Base-by-base conservation (phyloP, 305 asterid species). In the Lippia alba region DNA sequence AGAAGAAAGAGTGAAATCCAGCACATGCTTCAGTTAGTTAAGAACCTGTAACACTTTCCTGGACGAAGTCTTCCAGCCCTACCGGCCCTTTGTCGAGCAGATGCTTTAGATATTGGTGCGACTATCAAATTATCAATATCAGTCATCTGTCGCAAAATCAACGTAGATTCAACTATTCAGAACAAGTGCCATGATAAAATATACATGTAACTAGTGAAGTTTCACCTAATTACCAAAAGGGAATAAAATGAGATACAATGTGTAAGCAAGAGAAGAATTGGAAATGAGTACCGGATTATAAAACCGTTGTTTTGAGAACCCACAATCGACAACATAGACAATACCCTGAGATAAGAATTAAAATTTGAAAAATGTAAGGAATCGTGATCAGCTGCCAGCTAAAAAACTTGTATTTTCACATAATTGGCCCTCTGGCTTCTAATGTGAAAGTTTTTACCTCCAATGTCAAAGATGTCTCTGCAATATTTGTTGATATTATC, bases 1-100 rank as follows among this genome's bases (percentile, higher is more conserved):
- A 24, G 3, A 24, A 24, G 30, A 24, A 24, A 15, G 10, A 64
- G 46, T 55, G 51, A 74, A 61, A 60, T 69, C 56, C 48, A 58
- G 59, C 66, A 41, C 48, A 44, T 65, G 14, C 18, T 67, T 73
- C 60, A 56, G 33, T 64, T 50, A 54, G 61, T 64, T 56, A 50
- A 45, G 65, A 56, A 94, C 99, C 99, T 91, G 86, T 88, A 94
- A 82, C 99, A 94, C 79, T 91, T 94, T 66, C 99, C 99, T 0
- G 99, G 99, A 41, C 99, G 88, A 75, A 91, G 79, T 85, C 99
- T 87, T 79, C 99, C 99, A 67, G 98, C 96, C 79, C 99, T 89
- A 70, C 99, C 99, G 70, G 99, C 86, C 80, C 99, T 86, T 86
- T 91, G 99, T 68, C 94, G 80, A 64, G 99, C 97, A 74, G 97